These are phyloP conservation scores for Obelidium mucronatum DNA, from an alignment of 192 early-diverging fungal genomes.

Conservation along the genomic window DNA sequence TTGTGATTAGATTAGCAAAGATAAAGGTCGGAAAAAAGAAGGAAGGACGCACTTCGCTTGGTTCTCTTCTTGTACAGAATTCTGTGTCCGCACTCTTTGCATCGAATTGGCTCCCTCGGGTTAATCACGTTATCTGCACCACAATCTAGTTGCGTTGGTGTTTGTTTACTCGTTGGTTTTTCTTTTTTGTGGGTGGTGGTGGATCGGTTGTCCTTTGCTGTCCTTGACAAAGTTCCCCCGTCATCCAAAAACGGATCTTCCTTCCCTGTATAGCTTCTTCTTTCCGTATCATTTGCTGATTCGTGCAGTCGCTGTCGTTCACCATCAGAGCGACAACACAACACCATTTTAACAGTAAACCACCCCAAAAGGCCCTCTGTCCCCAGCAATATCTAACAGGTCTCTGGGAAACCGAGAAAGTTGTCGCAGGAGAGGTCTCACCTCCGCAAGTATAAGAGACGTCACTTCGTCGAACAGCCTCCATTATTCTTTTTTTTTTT, in stretches of 20 bases:
- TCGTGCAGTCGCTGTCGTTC: background rate
- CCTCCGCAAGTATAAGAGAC: constrained; percentile 56
- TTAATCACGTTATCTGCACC: constrained; percentile 90
- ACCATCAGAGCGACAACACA: background rate
- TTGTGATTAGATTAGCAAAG: constrained; percentile 6
- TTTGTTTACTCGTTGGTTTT: background rate
- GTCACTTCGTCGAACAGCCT: constrained; percentile 38
- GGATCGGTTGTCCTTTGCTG: too few species aligned
- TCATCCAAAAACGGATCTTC: background rate
- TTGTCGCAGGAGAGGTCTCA: too few species aligned
- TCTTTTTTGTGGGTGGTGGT: background rate
- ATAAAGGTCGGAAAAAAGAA: too few species aligned
- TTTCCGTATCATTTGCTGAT: background rate
- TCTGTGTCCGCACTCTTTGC: constrained; percentile 93
- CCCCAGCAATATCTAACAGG: too few species aligned
- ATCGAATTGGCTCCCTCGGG: constrained; percentile 94
- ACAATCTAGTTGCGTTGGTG: constrained; percentile 68
- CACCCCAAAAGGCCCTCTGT: too few species aligned
- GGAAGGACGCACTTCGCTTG: constrained; percentile 74
- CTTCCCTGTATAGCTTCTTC: background rate
- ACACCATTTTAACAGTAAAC: too few species aligned
- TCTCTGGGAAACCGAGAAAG: too few species aligned
- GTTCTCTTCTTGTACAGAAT: constrained; percentile 99
- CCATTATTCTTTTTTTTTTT: constrained; percentile 7
- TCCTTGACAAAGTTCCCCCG: too few species aligned